These are phyloP conservation scores for Scheffersomyces titani DNA, from an alignment of 1,139 yeast genomes.

Conservation along the genomic window DNA sequence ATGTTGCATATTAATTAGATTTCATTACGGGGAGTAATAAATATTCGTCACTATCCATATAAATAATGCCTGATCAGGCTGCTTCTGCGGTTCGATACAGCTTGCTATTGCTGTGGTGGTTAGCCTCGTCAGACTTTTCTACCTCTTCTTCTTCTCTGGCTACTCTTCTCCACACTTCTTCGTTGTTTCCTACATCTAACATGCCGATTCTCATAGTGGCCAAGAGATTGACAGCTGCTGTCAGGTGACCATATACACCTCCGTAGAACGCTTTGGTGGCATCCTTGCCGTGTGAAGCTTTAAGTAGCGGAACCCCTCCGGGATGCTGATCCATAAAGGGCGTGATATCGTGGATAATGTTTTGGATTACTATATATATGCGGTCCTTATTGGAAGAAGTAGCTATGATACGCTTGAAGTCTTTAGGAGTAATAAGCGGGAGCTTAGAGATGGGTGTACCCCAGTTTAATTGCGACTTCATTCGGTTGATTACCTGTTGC, in stretches of 20 bases:
- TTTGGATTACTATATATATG: slow-evolving; percentile 45
- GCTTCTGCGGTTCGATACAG: slow-evolving; percentile 47
- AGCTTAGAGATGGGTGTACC: slow-evolving; percentile 72
- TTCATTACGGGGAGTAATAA: not conserved
- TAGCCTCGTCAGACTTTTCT: slow-evolving; percentile 18
- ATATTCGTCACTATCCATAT: not conserved
- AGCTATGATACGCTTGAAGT: slow-evolving; percentile 45
- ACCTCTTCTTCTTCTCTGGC: slow-evolving; percentile 44
- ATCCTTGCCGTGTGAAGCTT: slow-evolving; percentile 68
- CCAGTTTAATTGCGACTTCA: slow-evolving; percentile 69
- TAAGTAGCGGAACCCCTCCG: slow-evolving; percentile 63
- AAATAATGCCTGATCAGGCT: slow-evolving; percentile 26
- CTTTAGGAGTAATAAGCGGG: slow-evolving; percentile 54
- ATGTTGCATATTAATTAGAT: not conserved
- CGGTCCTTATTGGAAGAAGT: slow-evolving; percentile 40
- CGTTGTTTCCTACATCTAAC: slow-evolving; percentile 78
- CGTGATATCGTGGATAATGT: slow-evolving; percentile 72
- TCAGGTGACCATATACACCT: slow-evolving; percentile 73
- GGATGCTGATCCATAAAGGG: slow-evolving; percentile 76
- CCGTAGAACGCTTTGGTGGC: slow-evolving; percentile 75
- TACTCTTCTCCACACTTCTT: slow-evolving; percentile 73
- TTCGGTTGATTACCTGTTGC: slow-evolving; percentile 59
- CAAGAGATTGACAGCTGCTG: slow-evolving; percentile 68
- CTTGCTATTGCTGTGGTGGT: slow-evolving; percentile 10
- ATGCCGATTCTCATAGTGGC: slow-evolving; percentile 79